Conservation (phyloP, 495 filamentous ascomycete genomes). For the Xylaria acuta region DNA sequence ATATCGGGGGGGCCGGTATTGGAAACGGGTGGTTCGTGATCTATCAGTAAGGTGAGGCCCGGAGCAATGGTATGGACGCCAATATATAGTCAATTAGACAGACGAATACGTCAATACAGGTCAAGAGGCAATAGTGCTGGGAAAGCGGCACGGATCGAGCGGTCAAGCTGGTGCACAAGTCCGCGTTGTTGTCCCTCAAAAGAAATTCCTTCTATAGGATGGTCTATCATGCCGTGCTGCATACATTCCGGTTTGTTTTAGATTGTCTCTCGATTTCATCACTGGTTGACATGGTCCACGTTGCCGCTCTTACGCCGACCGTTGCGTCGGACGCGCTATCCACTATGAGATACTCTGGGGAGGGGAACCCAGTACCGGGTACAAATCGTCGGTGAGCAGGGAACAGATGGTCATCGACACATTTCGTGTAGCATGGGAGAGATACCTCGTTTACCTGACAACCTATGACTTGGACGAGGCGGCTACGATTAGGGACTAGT, state of each 20-base stretch:
- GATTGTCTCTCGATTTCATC: conserved; percentile 6
- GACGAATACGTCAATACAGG: not conserved
- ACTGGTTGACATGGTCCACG: not conserved
- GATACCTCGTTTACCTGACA: not conserved
- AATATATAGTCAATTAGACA: not conserved
- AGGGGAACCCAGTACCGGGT: not conserved
- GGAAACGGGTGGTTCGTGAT: not conserved
- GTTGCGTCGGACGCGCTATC: not conserved
- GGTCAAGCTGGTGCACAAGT: not conserved
- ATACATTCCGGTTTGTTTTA: not conserved
- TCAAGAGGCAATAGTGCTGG: not conserved
- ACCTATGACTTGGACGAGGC: not conserved
- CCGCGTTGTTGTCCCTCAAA: not conserved
- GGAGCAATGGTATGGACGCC: not conserved
- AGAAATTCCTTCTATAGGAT: not conserved
- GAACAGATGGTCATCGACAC: not conserved
- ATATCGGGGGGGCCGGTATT: not conserved
- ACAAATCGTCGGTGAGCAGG: not conserved
- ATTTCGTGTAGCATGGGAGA: not conserved
- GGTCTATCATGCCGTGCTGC: not conserved
- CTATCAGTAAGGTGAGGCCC: not conserved
- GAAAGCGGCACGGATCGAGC: not conserved
- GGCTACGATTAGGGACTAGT: not conserved
- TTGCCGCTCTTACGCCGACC: not conserved
- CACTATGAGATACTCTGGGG: not conserved